These are phyloP conservation scores for Xylaria scruposa DNA, from an alignment of 495 filamentous ascomycete species.

Conservation along the genomic window DNA sequence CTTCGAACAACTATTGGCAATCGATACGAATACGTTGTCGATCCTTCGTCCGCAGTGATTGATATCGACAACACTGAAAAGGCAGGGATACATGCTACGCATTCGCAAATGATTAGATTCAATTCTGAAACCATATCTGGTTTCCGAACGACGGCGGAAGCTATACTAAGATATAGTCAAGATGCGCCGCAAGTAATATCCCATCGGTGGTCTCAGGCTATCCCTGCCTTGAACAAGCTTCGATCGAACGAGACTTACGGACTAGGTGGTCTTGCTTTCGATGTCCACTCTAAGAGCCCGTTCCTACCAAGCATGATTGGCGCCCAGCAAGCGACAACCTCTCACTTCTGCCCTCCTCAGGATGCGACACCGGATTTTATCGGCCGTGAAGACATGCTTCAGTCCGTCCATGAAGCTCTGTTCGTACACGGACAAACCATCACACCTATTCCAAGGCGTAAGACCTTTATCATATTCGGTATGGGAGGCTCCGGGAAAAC, in stretches of 20 bases:
- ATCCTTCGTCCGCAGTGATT: conserved; percentile 4
- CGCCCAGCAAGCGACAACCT: background rate
- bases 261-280: background rate
- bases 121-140: background rate
- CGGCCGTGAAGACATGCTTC: conserved; percentile 3
- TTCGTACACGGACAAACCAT: background rate
- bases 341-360: conserved; percentile 5
- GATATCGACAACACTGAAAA: conserved; percentile 1
- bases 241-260: background rate
- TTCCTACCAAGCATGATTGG: background rate
- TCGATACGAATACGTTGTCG: conserved; percentile 12
- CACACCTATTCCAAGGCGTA: background rate
- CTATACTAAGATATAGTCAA: conserved; percentile 9
- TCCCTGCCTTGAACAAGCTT: background rate
- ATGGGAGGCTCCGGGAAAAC: conserved; percentile 9
- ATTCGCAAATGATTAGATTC: conserved; percentile 11
- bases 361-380: conserved; percentile 7
- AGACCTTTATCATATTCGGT: conserved; percentile 4
- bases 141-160: background rate
- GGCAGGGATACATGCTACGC: conserved; percentile 1
- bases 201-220: background rate
- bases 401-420: background rate
- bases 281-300: conserved; percentile 2
- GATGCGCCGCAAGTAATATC: conserved; percentile 1
- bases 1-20: conserved; percentile 6